Evolutionary conservation across 805 yeast genomes (phyloP).

Genomic region (Saturnispora silvae): DNA sequence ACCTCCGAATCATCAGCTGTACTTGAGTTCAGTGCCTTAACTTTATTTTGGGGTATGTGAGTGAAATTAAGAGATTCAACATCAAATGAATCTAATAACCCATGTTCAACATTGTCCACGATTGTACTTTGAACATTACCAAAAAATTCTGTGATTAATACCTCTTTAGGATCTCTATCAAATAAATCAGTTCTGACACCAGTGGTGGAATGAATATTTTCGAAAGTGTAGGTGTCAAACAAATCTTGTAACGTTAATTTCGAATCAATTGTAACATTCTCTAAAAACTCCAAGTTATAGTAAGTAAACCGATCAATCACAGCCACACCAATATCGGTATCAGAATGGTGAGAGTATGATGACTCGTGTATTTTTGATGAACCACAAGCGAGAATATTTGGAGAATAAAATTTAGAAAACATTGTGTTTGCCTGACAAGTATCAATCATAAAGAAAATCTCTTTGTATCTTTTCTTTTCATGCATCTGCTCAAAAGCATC

Average conservation of each 20-base stretch:
- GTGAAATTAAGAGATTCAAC: not conserved
- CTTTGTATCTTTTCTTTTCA: conserved; percentile 90
- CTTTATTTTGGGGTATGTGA: not conserved
- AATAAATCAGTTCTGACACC: conserved; percentile 85
- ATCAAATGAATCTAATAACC: conserved; percentile 21
- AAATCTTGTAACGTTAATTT: conserved; percentile 68
- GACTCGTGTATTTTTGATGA: conserved; percentile 81
- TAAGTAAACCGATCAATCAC: conserved; percentile 95
- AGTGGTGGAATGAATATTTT: conserved; percentile 79
- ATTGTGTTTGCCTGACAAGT: conserved; percentile 98
- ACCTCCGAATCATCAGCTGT: not conserved
- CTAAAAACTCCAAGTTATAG: conserved; percentile 80
- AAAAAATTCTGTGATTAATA: conserved; percentile 82
- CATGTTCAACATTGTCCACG: conserved; percentile 42
- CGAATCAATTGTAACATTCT: conserved; percentile 65
- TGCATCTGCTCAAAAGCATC: conserved; percentile 97
- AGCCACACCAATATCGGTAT: conserved; percentile 92
- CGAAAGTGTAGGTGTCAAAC: conserved; percentile 75
- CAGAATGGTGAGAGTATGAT: conserved; percentile 93
- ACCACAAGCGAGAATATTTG: conserved; percentile 87
- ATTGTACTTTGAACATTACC: conserved; percentile 82
- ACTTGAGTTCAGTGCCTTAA: not conserved
- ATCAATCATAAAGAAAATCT: conserved; percentile 94
- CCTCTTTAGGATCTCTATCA: conserved; percentile 53
- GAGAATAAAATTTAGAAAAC: conserved; percentile 87